phyloP scores from a whole-genome alignment of 2,329 filamentous ascomycete genomes.

The Pyrenophora tritici-repentis region DNA sequence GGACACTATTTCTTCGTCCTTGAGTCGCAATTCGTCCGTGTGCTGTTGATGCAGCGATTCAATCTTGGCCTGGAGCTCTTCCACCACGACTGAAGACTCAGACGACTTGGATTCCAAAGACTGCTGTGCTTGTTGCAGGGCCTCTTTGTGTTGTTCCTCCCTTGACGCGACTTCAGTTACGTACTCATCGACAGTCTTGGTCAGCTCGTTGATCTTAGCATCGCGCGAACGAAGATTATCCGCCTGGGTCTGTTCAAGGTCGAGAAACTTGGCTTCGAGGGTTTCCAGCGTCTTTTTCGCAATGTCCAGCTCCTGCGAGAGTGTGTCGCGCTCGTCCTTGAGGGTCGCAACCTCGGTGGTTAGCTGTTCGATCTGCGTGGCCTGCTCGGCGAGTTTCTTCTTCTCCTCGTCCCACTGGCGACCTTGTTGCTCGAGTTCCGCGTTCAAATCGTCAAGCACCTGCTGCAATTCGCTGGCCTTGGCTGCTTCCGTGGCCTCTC shows the following conservation, averaged over 20 bases:
- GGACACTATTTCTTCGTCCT: constrained; percentile 37
- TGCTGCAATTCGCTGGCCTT: constrained; percentile 44
- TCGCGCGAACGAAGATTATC: constrained; percentile 35
- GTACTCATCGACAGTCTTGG: constrained; percentile 32
- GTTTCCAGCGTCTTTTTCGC: constrained; percentile 32
- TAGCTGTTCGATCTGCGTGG: constrained; percentile 34
- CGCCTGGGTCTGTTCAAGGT: constrained; percentile 37
- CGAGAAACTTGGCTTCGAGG: constrained; percentile 33
- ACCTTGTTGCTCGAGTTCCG: constrained; percentile 43
- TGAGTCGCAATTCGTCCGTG: constrained; percentile 37
- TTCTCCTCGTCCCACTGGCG: constrained; percentile 45
- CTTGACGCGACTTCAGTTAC: constrained; percentile 28
- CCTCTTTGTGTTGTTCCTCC: constrained; percentile 29
- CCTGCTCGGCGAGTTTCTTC: constrained; percentile 42
- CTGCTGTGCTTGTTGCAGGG: constrained; percentile 30
- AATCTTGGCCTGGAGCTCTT: constrained; percentile 42
- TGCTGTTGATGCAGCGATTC: constrained; percentile 38
- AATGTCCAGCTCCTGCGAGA: constrained; percentile 27
- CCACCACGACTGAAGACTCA: constrained; percentile 36
- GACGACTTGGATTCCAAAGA: constrained; percentile 36
- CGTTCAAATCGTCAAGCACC: constrained; percentile 42
- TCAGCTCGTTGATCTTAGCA: constrained; percentile 36
- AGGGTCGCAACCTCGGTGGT: constrained; percentile 28
- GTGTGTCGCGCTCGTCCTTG: constrained; percentile 33
- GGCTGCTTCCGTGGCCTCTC: constrained; percentile 38